Evolutionary conservation across 192 early-diverging fungal genomes (phyloP), one percentile per base, ranked within the genome.

Genomic region (Chytriomyces sp.): DNA sequence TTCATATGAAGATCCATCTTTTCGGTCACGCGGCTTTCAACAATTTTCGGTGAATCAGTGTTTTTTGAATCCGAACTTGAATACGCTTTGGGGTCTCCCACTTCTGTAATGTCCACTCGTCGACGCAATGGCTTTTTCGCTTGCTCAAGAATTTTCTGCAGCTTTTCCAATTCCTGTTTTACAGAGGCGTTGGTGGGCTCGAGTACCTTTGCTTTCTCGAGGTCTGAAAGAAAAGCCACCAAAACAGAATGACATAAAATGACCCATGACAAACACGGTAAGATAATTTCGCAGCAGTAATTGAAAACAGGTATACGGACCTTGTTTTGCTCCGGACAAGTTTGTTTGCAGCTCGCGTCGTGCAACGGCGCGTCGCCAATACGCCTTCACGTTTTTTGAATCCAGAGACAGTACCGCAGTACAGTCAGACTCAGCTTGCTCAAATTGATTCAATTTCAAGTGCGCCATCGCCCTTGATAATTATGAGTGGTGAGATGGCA

Each of bases 311-410:
- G 13, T 64, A 8, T 70, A 16, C 48, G 45, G 28, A 87, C 82
- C 90, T 60, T 82, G 76, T 77, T 83, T 85, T 0, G 93, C 89
- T 63, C 89, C 90, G 5, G 7, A 2, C 20, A 65, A 45, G 59
- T 72, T 18, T 20, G 35, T 20, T 23, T 53, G 50, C 8, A 69
- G 13, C 45, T 49, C 76, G 13, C 53, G 73, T 16, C 86, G 83
- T 0, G 93, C 90, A 48, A 91, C 88, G 1, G 92, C 93, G 10
- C 93, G 82, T 61, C 94, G 80, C 90, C 91, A 94, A 23, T 92
- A 79, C 3, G 94, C 94, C 67, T 95, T 95, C 45, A 93, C 87
- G 80, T 92, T 90, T 45, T 92, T 88, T 45, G 84, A 80, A 50
- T 95, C 90, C 9, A 92, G 53, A 10, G 47, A 67, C 47, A 95